Base-by-base conservation (phyloP, 441 rosid genomes). In the Pelargonium fulgidum region DNA sequence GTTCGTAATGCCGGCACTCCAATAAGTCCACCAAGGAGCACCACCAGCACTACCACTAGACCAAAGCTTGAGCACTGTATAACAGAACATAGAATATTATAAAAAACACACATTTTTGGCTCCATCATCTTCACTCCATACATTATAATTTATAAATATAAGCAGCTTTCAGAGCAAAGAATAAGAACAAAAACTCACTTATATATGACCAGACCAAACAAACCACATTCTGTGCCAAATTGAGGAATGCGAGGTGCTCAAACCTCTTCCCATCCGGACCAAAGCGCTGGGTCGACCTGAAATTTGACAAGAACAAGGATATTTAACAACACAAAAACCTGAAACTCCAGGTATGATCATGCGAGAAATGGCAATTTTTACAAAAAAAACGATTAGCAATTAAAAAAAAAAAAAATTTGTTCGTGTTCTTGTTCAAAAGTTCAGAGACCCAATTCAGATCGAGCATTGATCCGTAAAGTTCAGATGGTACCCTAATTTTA, bases 1-100 rank as follows among this genome's bases (percentile, higher is more conserved):
- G 72, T 93, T 93, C 1, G 97, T 93, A 76, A 93, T 89, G 67
- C 99, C 96, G 20, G 99, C 96, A 67, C 96, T 93, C 99, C 97
- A 93, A 67, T 87, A 93, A 0, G 92, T 77, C 96, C 96, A 88
- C 92, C 91, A 87, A 12, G 97, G 97, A 19, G 99, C 97, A 61
- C 96, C 95, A 9, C 82, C 82, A 2, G 70, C 58, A 41, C 86
- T 70, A 0, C 79, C 74, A 7, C 80, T 83, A 10, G 95, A 88
- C 96, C 97, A 93, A n/a, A 94, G 79, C 86, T 85, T 94, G 63
- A 90, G 82, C 97, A 91, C 97, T 93, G 72, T 1, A 65, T 73
- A 47, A 62, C 36, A 52, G 24, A 56, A 65, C 1, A 73, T 52
- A n/a, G 1, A 66, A 69, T 33, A 65, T 63, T 63, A 64, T 7